phyloP scores from a whole-genome alignment of 306 rosid species.

The Coriaria nepalensis region DNA sequence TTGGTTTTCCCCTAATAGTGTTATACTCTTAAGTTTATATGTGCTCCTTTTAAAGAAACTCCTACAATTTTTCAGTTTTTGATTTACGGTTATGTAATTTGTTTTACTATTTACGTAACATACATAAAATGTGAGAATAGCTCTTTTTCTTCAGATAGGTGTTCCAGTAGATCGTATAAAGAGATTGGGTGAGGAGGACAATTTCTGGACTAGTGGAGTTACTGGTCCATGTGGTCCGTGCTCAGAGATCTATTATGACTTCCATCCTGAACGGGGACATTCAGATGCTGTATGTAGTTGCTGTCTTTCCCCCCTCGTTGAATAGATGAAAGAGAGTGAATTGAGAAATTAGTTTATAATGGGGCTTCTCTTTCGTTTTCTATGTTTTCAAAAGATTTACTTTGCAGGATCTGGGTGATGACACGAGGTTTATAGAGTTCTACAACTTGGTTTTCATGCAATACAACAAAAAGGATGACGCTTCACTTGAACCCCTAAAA shows the following conservation, averaged over 20 bases:
- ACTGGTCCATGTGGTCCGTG: constrained; percentile 98
- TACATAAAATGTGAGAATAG: background rate
- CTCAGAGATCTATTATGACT: constrained; percentile 90
- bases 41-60: too few species aligned
- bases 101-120: too few species aligned
- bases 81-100: too few species aligned
- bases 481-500: constrained; percentile 77
- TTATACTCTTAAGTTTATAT: too few species aligned
- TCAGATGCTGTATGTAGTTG: constrained; percentile 36
- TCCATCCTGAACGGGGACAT: constrained; percentile 75
- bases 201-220: constrained; percentile 88
- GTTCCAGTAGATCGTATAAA: constrained; percentile 69
- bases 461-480: constrained; percentile 75
- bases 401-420: constrained; percentile 79
- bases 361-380: background rate
- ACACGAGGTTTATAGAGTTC: constrained; percentile 78
- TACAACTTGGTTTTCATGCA: constrained; percentile 94
- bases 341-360: constrained; percentile 8
- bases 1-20: too few species aligned
- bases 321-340: constrained; percentile 13
- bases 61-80: too few species aligned
- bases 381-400: constrained; percentile 7
- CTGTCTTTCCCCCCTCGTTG: constrained; percentile 10
- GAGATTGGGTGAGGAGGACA: constrained; percentile 87
- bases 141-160: constrained; percentile 52